Percentiles rank a stretch among this genome's conserved stretches.
phyloP scores from a whole-genome alignment of 306 rosid genomes.

The Adenanthera pavonina region DNA sequence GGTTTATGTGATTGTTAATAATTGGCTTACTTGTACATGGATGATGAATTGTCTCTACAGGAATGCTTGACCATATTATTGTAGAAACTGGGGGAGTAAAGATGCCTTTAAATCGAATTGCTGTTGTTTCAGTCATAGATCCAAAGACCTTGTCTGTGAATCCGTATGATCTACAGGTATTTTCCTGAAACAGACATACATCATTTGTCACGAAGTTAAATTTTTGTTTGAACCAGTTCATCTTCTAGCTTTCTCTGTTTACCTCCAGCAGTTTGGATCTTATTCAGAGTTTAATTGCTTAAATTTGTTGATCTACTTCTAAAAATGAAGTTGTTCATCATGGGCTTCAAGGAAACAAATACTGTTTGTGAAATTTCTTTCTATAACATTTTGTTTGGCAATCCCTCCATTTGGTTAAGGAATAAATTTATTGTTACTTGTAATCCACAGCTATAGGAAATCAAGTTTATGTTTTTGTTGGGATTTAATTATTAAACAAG shows the following conservation, averaged over 20 bases:
- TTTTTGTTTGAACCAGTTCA: background rate
- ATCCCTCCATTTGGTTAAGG: background rate
- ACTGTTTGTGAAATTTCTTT: background rate
- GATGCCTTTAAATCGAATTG: conserved; percentile 81
- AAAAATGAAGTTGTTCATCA: background rate
- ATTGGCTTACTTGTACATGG: background rate
- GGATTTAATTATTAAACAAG: conserved; percentile 13
- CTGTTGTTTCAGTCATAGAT: conserved; percentile 87
- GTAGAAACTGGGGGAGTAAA: conserved; percentile 82
- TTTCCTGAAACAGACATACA: conserved; percentile 2
- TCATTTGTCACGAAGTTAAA: background rate
- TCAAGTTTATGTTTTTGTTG: background rate
- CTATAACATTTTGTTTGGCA: background rate
- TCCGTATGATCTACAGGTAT: conserved; percentile 85
- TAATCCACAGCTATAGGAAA: conserved; percentile 1
- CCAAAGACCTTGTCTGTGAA: conserved; percentile 81
- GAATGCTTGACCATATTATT: conserved; percentile 95
- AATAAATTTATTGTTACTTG: conserved; percentile 13
- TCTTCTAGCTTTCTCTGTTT: background rate
- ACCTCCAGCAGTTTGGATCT: background rate
- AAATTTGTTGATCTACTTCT: background rate
- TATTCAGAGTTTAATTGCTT: background rate
- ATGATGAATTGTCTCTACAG: conserved; percentile 49
- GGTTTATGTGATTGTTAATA: conserved; percentile 6
- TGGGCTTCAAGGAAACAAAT: background rate